Conservation (phyloP, 345 rosid species). For the Boechera stricta region DNA sequence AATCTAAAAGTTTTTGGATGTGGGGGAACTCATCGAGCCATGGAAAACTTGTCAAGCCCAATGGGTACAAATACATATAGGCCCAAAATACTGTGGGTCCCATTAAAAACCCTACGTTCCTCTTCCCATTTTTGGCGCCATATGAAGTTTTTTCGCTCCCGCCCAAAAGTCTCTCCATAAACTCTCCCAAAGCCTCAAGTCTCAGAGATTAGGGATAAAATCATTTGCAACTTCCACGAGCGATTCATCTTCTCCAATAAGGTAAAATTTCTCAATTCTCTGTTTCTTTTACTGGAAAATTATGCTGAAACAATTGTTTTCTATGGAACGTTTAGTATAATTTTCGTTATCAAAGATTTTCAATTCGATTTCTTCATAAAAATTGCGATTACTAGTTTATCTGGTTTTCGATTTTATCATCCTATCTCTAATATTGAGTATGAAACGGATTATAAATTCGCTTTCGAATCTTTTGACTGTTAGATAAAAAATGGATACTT, state of each 20-base stretch:
- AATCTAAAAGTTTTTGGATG: too few species aligned
- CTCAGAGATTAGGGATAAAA: not conserved
- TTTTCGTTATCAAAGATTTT: not conserved
- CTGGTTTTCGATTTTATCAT: not conserved
- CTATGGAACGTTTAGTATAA: not conserved
- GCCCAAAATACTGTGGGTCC: not conserved
- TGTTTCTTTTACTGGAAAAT: too few species aligned
- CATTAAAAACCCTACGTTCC: not conserved
- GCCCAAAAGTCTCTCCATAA: constrained; percentile 20
- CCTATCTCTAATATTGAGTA: not conserved
- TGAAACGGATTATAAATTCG: not conserved
- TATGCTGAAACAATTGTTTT: too few species aligned
- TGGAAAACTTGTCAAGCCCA: not conserved
- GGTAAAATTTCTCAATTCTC: not conserved
- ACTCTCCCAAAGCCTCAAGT: constrained; percentile 2
- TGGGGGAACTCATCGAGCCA: not conserved
- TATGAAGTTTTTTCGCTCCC: constrained; percentile 14
- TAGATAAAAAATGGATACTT: constrained; percentile 64
- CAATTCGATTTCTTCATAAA: not conserved
- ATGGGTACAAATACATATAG: not conserved
- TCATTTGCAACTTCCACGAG: constrained; percentile 13
- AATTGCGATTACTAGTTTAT: too few species aligned
- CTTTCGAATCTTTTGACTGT: not conserved
- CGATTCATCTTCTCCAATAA: constrained; percentile 35
- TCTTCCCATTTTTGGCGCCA: constrained; percentile 32